Evolutionary conservation across 768 basidiomycete genomes (phyloP), one percentile per base, ranked within the genome.

Genomic region (Lentinula detonsa): DNA sequence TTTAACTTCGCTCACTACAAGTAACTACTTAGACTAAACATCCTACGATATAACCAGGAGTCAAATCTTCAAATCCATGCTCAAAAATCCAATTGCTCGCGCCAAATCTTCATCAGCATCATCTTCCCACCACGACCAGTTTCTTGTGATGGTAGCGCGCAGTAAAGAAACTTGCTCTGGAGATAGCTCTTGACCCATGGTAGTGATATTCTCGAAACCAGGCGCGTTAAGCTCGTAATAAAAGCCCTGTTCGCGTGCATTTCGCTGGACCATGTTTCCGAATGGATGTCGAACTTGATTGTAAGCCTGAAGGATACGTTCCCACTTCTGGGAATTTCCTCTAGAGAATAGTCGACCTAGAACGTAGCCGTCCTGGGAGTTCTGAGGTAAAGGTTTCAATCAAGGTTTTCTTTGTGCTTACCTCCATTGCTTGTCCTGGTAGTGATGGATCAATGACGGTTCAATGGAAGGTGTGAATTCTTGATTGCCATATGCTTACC

Each of bases 301-400:
- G 49, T 72, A 74, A 18, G 67, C 62, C 4, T 61, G 62, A 33
- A 74, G 64, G 2, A 78, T 67, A 39, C 63, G 62, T 0, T 70
- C 49, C 50, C 48, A 42, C 10, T 60, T 52, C 13, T 35, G 49
- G 55, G 52, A 39, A 6, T 60, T 60, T 33, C 74, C 60, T 35
- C 74, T 69, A 35, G 56, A 63, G 4, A 72, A 50, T 45, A 57
- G 45, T 13, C 34, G 46, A 1, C 61, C 74, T 9, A 78, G 67
- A 40, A 78, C 67, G 56, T 74, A 76, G 0, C 73, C 73, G 59
- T 78, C 76, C 76, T 78, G 16, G 21, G 13, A 11, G 21, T 21
- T 0, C 10, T 49, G 48, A 18, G 16, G 43, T 45, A 59, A 50
- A 31, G 33, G 35, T 7, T 33, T n/a, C 33, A 34, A 8, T 9